Evolutionary conservation across 2,329 filamentous ascomycete species (phyloP), one percentile per base, ranked within the genome.

Genomic region (Cryphonectria carpinicola): DNA sequence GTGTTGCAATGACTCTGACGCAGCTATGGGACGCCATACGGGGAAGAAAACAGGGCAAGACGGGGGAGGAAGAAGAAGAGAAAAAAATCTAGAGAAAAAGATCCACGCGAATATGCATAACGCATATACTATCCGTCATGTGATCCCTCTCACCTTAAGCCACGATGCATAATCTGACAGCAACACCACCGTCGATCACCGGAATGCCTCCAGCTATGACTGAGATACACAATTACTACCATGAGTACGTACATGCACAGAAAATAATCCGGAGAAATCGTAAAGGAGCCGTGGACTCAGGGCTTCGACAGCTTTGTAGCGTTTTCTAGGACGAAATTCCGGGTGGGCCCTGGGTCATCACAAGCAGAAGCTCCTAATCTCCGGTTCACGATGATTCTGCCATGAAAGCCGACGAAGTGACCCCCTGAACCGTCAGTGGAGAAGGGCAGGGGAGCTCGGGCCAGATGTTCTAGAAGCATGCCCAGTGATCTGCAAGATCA

Each of bases 301-400:
- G 46, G n/a, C 61, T 28, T 28, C 11, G 39, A 17, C 22, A 32
- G 4, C n/a, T n/a, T 64, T 32, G 22, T 46, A n/a, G 43, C 32
- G 22, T 52, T 65, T 65, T 52, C 63, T 8, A n/a, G 63, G 43
- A n/a, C 10, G 19, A 10, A 49, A 66, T 17, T 67, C 13, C 41
- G 39, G 25, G 64, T 66, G 64, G 68, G 28, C 39, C 58, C 43
- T 32, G 56, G 37, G 35, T 41, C 22, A 43, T 63, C 39, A 60
- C 52, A 17, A 7, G 19, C 61, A 64, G 60, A 39, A 52, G n/a
- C 63, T 52, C 39, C 58, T 58, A 70, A 70, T 66, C 58, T 70
- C 64, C 68, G 28, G 46, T 56, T 43, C 56, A 66, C 54, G 52
- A 62, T 65, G 49, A 6, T 35, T 37, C 22, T 25, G 39, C 17